These are phyloP conservation scores for Ophiostoma montium DNA, from an alignment of 2,329 filamentous ascomycete genomes.

Conservation along the genomic window DNA sequence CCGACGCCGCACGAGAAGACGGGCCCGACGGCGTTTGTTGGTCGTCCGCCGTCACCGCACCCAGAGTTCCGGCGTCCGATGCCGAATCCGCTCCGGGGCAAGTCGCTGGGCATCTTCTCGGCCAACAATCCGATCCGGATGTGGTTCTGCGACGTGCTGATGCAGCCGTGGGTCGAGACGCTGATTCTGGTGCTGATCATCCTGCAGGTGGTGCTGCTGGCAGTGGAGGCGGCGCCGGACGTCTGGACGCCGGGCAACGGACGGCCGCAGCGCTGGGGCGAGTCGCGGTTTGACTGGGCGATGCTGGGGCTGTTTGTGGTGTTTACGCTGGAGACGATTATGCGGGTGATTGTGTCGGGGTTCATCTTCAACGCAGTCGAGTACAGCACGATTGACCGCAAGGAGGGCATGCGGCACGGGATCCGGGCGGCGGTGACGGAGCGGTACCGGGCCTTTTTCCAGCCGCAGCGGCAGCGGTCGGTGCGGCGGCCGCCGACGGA, in stretches of 20 bases:
- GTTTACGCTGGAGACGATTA: constrained; percentile 74
- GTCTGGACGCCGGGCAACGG: constrained; percentile 51
- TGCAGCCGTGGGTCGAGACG: constrained; percentile 77
- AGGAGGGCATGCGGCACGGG: constrained; percentile 58
- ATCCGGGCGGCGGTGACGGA: constrained; percentile 59
- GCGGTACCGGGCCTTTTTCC: constrained; percentile 66
- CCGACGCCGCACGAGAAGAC: constrained; percentile 32
- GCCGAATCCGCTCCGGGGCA: constrained; percentile 73
- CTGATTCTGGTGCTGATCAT: constrained; percentile 77
- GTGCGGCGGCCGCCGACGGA: constrained; percentile 35
- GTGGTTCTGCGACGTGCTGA: constrained; percentile 66
- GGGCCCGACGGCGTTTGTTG: constrained; percentile 8
- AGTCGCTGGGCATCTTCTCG: constrained; percentile 71
- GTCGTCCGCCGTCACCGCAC: constrained; percentile 18
- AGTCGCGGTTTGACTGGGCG: constrained; percentile 58
- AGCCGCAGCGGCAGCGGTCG: constrained; percentile 62
- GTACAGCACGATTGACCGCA: constrained; percentile 79
- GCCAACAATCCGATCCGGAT: constrained; percentile 62
- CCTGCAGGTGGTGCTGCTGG: constrained; percentile 74
- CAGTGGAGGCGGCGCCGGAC: constrained; percentile 63
- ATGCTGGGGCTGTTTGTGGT: constrained; percentile 73
- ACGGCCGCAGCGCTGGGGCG: constrained; percentile 52
- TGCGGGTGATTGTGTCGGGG: constrained; percentile 83
- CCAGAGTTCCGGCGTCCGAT: constrained; percentile 21
- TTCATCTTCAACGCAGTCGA: constrained; percentile 81